Evolutionary conservation across 352 stramenopile species (phyloP).

Genomic region (Globisporangium parvum): DNA sequence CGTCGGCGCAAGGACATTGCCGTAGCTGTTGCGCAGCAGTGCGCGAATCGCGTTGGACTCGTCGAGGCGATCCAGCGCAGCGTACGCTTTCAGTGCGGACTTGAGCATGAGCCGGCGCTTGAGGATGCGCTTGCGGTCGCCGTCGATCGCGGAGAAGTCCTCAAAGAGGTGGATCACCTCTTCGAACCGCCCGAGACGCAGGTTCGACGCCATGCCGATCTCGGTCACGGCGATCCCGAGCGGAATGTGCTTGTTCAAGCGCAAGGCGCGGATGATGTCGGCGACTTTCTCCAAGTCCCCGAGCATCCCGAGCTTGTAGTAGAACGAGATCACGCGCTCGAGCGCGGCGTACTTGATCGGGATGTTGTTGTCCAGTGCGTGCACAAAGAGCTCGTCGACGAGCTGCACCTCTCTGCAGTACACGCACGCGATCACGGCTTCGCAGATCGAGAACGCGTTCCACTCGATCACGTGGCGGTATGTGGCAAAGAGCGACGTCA

Average conservation of each 20-base stretch:
- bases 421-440: conserved; percentile 53
- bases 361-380: conserved; percentile 55
- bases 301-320: conserved; percentile 59
- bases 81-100: conserved; percentile 47
- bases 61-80: conserved; percentile 37
- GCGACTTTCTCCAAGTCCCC: conserved; percentile 53
- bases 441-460: conserved; percentile 62
- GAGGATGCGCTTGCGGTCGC: conserved; percentile 53
- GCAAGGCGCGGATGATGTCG: conserved; percentile 55
- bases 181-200: conserved; percentile 43
- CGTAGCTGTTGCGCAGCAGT: conserved; percentile 35
- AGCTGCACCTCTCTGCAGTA: conserved; percentile 38
- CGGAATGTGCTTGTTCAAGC: conserved; percentile 69
- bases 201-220: conserved; percentile 67
- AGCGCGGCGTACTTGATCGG: conserved; percentile 74
- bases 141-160: conserved; percentile 58
- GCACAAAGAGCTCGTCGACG: conserved; percentile 53
- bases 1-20: conserved; percentile 15
- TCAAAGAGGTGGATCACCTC: conserved; percentile 71
- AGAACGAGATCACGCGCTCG: conserved; percentile 63
- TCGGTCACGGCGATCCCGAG: conserved; percentile 67
- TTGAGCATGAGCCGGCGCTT: conserved; percentile 55
- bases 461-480: conserved; percentile 46
- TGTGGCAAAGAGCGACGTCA: conserved; percentile 41
- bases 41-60: conserved; percentile 57